Percentiles rank a stretch among this genome's conserved stretches.
Evolutionary conservation across 495 filamentous ascomycete genomes (phyloP).

Genomic region (Trichocladium antarcticum): DNA sequence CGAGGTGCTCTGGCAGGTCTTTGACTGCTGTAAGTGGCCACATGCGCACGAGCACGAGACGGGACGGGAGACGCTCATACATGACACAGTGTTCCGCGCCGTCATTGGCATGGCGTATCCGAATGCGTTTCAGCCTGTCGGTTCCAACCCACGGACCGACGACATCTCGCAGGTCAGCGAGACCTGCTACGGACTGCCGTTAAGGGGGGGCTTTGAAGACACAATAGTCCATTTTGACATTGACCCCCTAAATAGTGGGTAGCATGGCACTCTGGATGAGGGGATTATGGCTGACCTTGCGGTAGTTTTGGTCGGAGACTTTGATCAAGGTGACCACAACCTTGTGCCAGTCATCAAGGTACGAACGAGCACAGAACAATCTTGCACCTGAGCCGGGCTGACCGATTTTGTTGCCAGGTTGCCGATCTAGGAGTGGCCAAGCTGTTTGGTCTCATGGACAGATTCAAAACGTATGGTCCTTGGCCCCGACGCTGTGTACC

Average conservation of each 20-base stretch:
- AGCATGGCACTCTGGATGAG: not conserved
- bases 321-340: not conserved
- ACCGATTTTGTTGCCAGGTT: not conserved
- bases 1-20: conserved; percentile 8
- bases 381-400: not conserved
- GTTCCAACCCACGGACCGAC: not conserved
- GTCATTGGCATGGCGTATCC: conserved; percentile 13
- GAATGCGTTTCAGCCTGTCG: not conserved
- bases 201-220: not conserved
- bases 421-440: conserved; percentile 5
- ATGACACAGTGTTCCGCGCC: conserved; percentile 6
- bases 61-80: not conserved
- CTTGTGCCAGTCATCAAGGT: conserved; percentile 1
- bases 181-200: not conserved
- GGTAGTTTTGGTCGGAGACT: conserved; percentile 3
- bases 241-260: not conserved
- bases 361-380: not conserved
- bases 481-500: not conserved
- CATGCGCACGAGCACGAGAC: not conserved
- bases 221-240: conserved; percentile 10
- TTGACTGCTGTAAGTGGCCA: conserved; percentile 9
- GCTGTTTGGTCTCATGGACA: not conserved
- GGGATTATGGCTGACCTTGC: not conserved
- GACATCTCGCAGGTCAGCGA: not conserved
- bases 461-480: no score